phyloP scores from a whole-genome alignment of 202 grass and related monocot genomes.

The Bolboschoenoplectus hybrid region DNA sequence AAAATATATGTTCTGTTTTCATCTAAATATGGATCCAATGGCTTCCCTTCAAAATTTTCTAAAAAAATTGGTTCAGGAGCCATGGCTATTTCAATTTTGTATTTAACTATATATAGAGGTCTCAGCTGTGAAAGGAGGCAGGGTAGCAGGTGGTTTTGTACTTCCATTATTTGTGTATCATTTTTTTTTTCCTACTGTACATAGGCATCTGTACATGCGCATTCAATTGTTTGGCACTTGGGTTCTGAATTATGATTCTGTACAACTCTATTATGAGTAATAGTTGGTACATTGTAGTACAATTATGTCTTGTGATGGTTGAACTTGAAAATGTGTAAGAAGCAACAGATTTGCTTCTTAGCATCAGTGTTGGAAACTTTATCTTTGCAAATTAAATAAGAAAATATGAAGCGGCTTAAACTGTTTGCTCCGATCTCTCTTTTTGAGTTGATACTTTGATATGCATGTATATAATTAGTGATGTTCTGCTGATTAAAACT shows the following conservation, averaged over 20 bases:
- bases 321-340: neutral
- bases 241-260: slow-evolving; percentile 23
- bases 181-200: slow-evolving; percentile 30
- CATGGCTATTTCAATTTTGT: slow-evolving; percentile 10
- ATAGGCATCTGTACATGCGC: slow-evolving; percentile 34
- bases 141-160: neutral
- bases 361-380: neutral
- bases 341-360: neutral
- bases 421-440: neutral
- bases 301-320: neutral
- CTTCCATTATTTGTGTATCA: neutral
- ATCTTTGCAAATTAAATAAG: neutral
- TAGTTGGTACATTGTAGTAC: neutral
- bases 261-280: neutral
- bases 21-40: slow-evolving; percentile 20
- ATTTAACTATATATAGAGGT: slow-evolving; percentile 13
- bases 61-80: slow-evolving; percentile 1
- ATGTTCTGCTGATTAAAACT: no score
- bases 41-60: neutral
- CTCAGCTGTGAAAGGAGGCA: slow-evolving; percentile 20
- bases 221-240: slow-evolving; percentile 14
- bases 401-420: neutral
- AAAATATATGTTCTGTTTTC: neutral
- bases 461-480: no score
- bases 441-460: no score